Evolutionary conservation across 768 basidiomycete genomes (phyloP).

Genomic region (Filobasidium wieringae): DNA sequence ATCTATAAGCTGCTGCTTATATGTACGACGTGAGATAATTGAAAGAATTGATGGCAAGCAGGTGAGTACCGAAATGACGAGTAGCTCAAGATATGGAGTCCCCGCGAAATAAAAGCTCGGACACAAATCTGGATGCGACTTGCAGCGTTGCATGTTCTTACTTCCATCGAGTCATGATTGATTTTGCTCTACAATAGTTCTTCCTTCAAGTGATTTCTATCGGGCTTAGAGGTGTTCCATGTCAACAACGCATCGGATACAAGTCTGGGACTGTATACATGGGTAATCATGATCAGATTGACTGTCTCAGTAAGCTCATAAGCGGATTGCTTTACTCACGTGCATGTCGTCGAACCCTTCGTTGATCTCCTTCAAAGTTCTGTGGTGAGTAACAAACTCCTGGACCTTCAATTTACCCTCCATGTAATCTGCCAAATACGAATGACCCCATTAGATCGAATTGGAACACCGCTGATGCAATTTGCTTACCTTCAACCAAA

Average conservation of each 20-base stretch:
- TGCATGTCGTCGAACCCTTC: slow-evolving; percentile 93
- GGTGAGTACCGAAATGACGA: too few species aligned
- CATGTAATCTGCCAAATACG: slow-evolving; percentile 32
- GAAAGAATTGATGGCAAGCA: too few species aligned
- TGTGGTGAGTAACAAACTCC: slow-evolving; percentile 86
- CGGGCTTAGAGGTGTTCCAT: too few species aligned
- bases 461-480: neutral
- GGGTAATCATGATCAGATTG: neutral
- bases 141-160: too few species aligned
- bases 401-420: slow-evolving; percentile 50
- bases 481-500: slow-evolving; percentile 63
- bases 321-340: slow-evolving; percentile 48
- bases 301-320: neutral
- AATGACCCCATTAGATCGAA: neutral
- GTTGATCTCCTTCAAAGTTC: slow-evolving; percentile 63
- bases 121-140: too few species aligned
- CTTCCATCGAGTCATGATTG: too few species aligned
- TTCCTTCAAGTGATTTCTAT: too few species aligned
- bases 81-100: too few species aligned
- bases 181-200: too few species aligned
- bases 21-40: too few species aligned
- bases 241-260: slow-evolving; percentile 90
- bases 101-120: too few species aligned
- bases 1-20: too few species aligned
- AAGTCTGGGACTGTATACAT: slow-evolving; percentile 56